Conservation (phyloP, 805 yeast species). For the Yarrowia deformans region DNA sequence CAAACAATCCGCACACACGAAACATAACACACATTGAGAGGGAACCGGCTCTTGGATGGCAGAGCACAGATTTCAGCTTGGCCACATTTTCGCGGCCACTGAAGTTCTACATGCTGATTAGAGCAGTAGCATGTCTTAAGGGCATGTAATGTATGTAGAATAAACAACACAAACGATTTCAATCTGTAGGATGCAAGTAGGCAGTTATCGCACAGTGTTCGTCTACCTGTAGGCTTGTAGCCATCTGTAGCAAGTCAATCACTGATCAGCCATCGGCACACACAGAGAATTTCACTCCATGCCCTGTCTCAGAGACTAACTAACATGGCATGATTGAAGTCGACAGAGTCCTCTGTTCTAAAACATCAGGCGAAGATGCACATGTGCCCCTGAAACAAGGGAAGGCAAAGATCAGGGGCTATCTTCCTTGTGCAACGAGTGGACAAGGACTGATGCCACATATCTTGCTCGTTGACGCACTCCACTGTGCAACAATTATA, state of each 20-base stretch:
- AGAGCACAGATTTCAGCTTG: constrained; percentile 2
- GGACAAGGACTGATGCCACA: not conserved
- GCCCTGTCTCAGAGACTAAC: constrained; percentile 15
- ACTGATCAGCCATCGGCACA: constrained; percentile 1
- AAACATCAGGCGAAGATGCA: constrained; percentile 12
- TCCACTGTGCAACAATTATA: not conserved
- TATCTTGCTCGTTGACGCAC: not conserved
- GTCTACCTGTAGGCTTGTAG: not conserved
- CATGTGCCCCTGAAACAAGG: constrained; percentile 17
- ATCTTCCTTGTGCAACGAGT: not conserved
- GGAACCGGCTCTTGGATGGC: not conserved
- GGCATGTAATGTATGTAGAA: constrained; percentile 29
- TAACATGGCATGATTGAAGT: not conserved
- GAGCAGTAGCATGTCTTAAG: constrained; percentile 6
- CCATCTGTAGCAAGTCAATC: not conserved
- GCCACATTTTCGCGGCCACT: constrained; percentile 1
- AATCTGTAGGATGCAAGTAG: no score
- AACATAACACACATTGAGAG: not conserved
- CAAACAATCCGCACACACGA: constrained; percentile 21
- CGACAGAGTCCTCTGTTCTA: not conserved
- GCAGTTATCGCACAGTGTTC: no score
- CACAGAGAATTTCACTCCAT: not conserved
- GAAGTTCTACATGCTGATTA: constrained; percentile 4
- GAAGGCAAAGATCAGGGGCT: not conserved
- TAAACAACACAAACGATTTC: not conserved